These are phyloP conservation scores for Zygoascus flipseniorum DNA, from an alignment of 805 yeast species.

Conservation along the genomic window DNA sequence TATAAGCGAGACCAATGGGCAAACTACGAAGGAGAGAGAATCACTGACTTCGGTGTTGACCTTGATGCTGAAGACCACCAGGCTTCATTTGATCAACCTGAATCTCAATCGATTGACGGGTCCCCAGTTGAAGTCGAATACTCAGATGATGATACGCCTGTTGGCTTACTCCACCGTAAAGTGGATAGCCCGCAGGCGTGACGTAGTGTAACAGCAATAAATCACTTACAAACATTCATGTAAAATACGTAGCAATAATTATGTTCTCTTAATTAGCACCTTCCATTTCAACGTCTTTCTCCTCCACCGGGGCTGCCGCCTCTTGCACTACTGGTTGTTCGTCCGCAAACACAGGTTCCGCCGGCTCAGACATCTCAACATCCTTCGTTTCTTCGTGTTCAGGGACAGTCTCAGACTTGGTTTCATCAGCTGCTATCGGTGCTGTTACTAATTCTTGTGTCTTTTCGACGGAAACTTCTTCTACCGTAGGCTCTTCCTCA, in stretches of 20 bases:
- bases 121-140: neutral
- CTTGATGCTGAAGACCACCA: conserved; percentile 9
- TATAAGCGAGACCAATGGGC: conserved; percentile 48
- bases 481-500: neutral
- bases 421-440: conserved; percentile 1
- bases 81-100: neutral
- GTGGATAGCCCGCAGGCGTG: neutral
- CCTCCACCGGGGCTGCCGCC: neutral
- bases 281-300: neutral
- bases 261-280: neutral
- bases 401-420: conserved; percentile 3
- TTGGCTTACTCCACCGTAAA: neutral
- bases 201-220: neutral
- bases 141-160: neutral
- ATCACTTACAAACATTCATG: neutral
- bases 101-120: neutral
- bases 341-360: neutral
- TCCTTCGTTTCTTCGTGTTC: conserved; percentile 2
- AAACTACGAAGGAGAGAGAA: conserved; percentile 74
- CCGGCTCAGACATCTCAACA: neutral
- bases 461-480: neutral
- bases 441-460: conserved; percentile 1
- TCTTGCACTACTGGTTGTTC: neutral
- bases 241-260: neutral
- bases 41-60: conserved; percentile 87